Evolutionary conservation across 257 asterid genomes (phyloP), one percentile per base, ranked within the genome.

Genomic region (Nicotiana paniculata): DNA sequence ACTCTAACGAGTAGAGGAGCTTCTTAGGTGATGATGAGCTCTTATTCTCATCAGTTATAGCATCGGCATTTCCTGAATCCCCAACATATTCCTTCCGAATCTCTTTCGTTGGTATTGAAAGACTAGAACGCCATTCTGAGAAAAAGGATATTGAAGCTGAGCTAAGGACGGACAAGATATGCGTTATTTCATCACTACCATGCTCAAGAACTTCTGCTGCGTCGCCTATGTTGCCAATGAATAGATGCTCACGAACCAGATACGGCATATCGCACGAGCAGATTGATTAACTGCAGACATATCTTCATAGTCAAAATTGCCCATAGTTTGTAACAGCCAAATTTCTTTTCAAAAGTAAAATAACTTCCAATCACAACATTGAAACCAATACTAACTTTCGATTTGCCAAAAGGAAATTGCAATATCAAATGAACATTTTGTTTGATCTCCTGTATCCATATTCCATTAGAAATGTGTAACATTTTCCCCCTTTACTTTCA

Each of bases 201-300:
- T 91, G 88, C 90, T 93, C 97, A 64, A 96, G 98, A 89, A 92
- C 82, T 77, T 96, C 97, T 1, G 97, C 99, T 21, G 99, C 99
- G 66, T 93, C 97, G 61, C 93, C 86, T 28, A 96, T 96, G 90
- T 96, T 91, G 37, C 97, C 97, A 77, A 96, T 91, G 57, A 90
- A 92, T 79, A 96, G 87, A 88, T 86, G 88, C 87, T 93, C 97
- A 1, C 98, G 95, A 68, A 96, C 97, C 79, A 91, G 93, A 88
- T 89, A 89, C 67, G 96, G 96, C 99, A 96, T 94, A 85, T 90
- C 93, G 68, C 86, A 75, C 81, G 12, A 69, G 75, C 82, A 65
- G 66, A 81, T 51, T 51, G 53, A 77, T 81, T 64, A 53, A 48
- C 65, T 81, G 66, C 61, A 66, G 75, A 81, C 12, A 2, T 65